Evolutionary conservation across 2,329 filamentous ascomycete species (phyloP), one percentile per base, ranked within the genome.

Genomic region (Aureobasidium mangrovei): DNA sequence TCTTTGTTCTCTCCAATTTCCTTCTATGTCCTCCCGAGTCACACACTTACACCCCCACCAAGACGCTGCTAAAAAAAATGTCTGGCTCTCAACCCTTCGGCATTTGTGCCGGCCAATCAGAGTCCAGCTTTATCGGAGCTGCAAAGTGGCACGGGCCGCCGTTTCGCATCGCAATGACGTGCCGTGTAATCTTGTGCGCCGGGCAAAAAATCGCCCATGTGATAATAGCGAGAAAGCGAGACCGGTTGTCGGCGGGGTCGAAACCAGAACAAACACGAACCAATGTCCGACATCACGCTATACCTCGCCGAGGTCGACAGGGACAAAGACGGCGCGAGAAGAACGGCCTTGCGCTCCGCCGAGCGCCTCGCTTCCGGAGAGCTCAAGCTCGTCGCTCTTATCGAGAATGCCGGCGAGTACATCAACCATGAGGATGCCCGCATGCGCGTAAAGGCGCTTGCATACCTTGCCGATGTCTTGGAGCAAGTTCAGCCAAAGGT

Each of bases 321-420:
- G 61, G 71, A 74, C 62, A 74, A 72, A 62, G 64, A 67, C 47
- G 74, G 75, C 60, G 74, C 74, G 28, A 64, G 65, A 52, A 63
- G 61, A 32, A 71, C 73, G 48, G 75, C 74, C 32, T 60, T 67
- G 46, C 64, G 66, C 53, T 74, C 72, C 54, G 74, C 74, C 58
- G 60, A 65, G 62, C 73, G 68, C 65, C 71, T 86, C 57, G 77
- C 82, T 63, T 73, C 68, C 61, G 81, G 79, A 60, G 72, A 83
- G 61, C 71, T 79, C 51, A 83, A 80, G 60, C 72, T 86, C 33
- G 74, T 85, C 54, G 76, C 78, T 53, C 69, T 85, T 47, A 78
- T 86, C 53, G 79, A 83, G 63, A 81, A 79, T 42, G 71, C 85
- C 32, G 80, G 80, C 24, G 81, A 84, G 65, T 85, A 84, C 61